A percentile compares a stretch with the other conserved stretches of the same genome.
Evolutionary conservation across 1,284 basidiomycete species (phyloP).

Genomic region (Ceratobasidium sp.): DNA sequence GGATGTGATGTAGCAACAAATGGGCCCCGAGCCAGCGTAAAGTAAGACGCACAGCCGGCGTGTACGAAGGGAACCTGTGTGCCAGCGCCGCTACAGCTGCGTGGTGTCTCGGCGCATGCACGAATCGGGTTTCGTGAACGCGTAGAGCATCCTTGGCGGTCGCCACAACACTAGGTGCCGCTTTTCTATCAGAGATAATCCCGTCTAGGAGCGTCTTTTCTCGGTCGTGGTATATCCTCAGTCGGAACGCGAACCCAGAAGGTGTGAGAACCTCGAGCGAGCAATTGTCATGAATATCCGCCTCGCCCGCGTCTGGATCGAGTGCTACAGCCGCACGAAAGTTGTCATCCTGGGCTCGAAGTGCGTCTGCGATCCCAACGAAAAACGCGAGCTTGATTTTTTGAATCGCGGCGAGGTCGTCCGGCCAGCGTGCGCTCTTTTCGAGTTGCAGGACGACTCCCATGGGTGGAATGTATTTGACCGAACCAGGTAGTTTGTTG

Average conservation of each 20-base stretch:
- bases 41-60: slow-evolving; percentile 86
- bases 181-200: slow-evolving; percentile 63
- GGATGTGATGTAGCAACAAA: slow-evolving; percentile 84
- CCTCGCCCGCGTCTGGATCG: slow-evolving; percentile 64
- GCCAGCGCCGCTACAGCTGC: slow-evolving; percentile 83
- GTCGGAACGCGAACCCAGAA: slow-evolving; percentile 89
- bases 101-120: slow-evolving; percentile 87
- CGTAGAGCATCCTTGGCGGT: slow-evolving; percentile 75
- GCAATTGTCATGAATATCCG: slow-evolving; percentile 77
- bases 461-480: slow-evolving; percentile 78
- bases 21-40: slow-evolving; percentile 95
- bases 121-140: slow-evolving; percentile 77
- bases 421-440: slow-evolving; percentile 93
- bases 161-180: slow-evolving; percentile 54
- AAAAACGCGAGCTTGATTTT: slow-evolving; percentile 96
- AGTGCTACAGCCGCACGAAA: slow-evolving; percentile 68
- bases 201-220: slow-evolving; percentile 86
- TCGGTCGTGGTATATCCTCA: slow-evolving; percentile 89
- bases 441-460: slow-evolving; percentile 89
- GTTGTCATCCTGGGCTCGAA: slow-evolving; percentile 62
- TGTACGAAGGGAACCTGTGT: slow-evolving; percentile 84
- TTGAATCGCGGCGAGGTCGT: slow-evolving; percentile 92
- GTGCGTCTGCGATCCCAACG: slow-evolving; percentile 76
- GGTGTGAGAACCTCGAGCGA: slow-evolving; percentile 83
- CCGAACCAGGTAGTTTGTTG: slow-evolving; percentile 59